A percentile compares a stretch with the other conserved stretches of the same genome.
phyloP scores from a whole-genome alignment of 2,329 filamentous ascomycete genomes.

The Sporothrix sp. region DNA sequence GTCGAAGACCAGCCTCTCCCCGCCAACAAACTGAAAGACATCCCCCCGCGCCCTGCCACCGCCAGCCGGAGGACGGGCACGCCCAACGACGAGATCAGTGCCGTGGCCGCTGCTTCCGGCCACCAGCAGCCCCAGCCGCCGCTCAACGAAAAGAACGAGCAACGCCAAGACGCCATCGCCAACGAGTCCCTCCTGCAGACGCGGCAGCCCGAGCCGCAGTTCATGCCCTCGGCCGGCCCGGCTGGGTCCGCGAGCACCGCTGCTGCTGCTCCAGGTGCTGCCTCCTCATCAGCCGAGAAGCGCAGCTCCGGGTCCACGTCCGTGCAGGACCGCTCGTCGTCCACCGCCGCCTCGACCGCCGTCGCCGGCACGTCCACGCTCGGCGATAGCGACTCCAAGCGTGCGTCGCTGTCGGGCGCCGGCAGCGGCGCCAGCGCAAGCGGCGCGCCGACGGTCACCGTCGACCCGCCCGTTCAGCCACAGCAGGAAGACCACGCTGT shows the following conservation, averaged over 20 bases:
- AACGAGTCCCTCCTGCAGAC: constrained; percentile 15
- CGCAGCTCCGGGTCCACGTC: constrained; percentile 37
- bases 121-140: no score
- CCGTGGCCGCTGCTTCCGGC: constrained; percentile 29
- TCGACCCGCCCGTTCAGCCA: constrained; percentile 30
- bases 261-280: constrained; percentile 18
- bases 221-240: constrained; percentile 8
- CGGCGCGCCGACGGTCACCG: constrained; percentile 30
- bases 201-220: constrained; percentile 17
- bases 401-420: constrained; percentile 26
- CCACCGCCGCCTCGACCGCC: constrained; percentile 13
- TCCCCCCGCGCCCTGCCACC: constrained; percentile 45
- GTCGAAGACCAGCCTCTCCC: constrained; percentile 44
- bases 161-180: constrained; percentile 17
- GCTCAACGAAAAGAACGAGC: constrained; percentile 40
- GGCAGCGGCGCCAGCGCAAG: constrained; percentile 22
- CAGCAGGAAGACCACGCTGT: no score
- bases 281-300: constrained; percentile 32
- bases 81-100: constrained; percentile 39
- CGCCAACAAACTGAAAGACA: constrained; percentile 46
- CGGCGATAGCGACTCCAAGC: constrained; percentile 38
- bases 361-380: constrained; percentile 20
- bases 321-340: constrained; percentile 33
- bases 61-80: constrained; percentile 45
- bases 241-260: neutral